Conservation (phyloP, 1,284 basidiomycete species). For the Ganoderma sinense region DNA sequence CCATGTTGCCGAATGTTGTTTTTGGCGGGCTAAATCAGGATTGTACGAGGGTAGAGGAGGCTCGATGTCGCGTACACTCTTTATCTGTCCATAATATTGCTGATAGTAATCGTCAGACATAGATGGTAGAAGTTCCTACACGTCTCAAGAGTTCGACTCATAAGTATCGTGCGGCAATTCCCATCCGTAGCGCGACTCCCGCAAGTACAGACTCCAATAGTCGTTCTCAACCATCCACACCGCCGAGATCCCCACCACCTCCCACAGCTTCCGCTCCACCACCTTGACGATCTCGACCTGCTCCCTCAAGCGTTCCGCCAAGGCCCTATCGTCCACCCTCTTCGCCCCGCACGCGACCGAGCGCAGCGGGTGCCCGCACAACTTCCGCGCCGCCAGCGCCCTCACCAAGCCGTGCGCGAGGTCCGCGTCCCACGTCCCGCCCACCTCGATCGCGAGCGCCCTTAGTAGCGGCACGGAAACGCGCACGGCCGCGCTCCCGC, state of each 20-base stretch:
- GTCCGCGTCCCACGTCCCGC: not conserved
- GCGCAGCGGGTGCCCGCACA: not conserved
- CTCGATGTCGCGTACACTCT: not conserved
- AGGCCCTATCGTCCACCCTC: not conserved
- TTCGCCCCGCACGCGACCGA: not conserved
- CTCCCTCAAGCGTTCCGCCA: not conserved
- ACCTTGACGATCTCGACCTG: not conserved
- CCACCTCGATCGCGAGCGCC: not conserved
- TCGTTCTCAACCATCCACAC: not conserved
- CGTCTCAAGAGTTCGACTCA: not conserved
- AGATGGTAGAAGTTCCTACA: too few species aligned
- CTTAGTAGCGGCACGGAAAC: not conserved
- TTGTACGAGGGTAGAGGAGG: not conserved
- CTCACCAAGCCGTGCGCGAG: not conserved
- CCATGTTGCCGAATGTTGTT: not conserved
- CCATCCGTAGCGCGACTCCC: not conserved
- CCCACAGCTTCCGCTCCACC: not conserved
- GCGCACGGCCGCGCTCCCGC: not conserved
- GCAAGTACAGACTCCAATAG: not conserved
- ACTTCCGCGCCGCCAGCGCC: not conserved
- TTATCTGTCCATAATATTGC: not conserved
- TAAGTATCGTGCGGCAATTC: not conserved
- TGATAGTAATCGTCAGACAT: not conserved
- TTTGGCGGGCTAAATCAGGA: not conserved
- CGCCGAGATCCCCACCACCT: not conserved